phyloP scores from a whole-genome alignment of 352 stramenopile species.

The Phytophthora gonapodyides region DNA sequence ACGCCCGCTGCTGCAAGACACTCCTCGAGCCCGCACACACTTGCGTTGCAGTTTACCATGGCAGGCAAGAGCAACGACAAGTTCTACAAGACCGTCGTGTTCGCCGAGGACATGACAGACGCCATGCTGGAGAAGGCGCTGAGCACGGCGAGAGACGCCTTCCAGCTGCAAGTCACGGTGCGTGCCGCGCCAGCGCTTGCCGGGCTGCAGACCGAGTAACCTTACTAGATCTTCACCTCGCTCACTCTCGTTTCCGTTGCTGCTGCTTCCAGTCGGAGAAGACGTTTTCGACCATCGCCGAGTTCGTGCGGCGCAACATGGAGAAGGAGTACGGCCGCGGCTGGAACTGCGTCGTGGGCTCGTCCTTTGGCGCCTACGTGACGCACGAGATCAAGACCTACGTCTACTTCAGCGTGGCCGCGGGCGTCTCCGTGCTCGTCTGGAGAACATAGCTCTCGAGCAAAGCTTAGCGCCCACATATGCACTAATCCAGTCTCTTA shows the following conservation, averaged over 20 bases:
- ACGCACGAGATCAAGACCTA: conserved; percentile 97
- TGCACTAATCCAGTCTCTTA: conserved; percentile 20
- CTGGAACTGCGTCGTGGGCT: conserved; percentile 94
- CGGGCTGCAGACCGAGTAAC: no score
- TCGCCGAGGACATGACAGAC: conserved; percentile 95
- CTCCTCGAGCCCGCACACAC: neutral
- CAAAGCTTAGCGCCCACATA: neutral
- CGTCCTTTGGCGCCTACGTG: conserved; percentile 93
- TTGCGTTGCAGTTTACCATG: conserved; percentile 29
- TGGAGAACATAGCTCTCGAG: conserved; percentile 75
- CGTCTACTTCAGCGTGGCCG: conserved; percentile 94
- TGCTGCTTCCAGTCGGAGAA: conserved; percentile 75
- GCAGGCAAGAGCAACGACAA: conserved; percentile 78
- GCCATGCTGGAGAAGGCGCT: conserved; percentile 93
- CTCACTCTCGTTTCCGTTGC: neutral
- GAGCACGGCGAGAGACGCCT: conserved; percentile 88
- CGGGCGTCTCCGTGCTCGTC: conserved; percentile 91
- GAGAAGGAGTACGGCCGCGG: conserved; percentile 92
- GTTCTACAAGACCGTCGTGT: conserved; percentile 93
- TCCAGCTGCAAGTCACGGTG: conserved; percentile 89
- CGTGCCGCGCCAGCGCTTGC: neutral
- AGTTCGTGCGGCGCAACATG: conserved; percentile 92
- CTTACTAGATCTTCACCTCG: no score
- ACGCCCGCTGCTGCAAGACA: neutral
- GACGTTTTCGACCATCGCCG: conserved; percentile 91